These are phyloP conservation scores for Fusarium subtropicale DNA, from an alignment of 2,329 filamentous ascomycete species.

Conservation along the genomic window DNA sequence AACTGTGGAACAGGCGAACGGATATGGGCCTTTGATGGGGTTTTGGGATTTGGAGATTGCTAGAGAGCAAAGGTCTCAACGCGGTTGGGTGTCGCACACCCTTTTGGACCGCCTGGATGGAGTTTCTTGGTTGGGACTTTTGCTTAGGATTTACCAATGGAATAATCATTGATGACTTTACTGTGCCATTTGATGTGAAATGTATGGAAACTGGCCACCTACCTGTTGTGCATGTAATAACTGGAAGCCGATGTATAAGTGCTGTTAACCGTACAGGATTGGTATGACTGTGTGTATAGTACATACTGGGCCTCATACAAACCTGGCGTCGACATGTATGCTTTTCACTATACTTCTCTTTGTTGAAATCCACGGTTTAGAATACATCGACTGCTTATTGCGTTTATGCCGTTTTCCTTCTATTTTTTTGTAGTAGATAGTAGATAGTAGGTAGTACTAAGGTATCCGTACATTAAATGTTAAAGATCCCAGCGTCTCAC, in stretches of 20 bases:
- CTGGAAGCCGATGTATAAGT: not conserved
- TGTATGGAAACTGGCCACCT: not conserved
- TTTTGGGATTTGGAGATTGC: slow-evolving; percentile 12
- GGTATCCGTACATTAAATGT: not conserved
- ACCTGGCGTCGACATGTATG: not conserved
- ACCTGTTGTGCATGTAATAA: not conserved
- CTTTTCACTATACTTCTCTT: not conserved
- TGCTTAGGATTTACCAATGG: slow-evolving; percentile 33
- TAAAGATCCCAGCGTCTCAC: slow-evolving; percentile 11
- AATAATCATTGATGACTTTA: slow-evolving; percentile 25
- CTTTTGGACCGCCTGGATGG: slow-evolving; percentile 27
- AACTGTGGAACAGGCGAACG: slow-evolving; percentile 14
- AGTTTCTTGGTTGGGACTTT: slow-evolving; percentile 36
- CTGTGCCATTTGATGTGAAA: not conserved
- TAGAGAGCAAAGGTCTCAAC: slow-evolving; percentile 40
- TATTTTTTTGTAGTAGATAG: no score
- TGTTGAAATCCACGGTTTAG: no score
- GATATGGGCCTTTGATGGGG: slow-evolving; percentile 6
- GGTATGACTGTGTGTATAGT: no score
- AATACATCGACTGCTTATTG: not conserved
- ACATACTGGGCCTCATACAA: not conserved
- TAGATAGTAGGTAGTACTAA: no score
- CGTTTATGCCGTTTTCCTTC: not conserved
- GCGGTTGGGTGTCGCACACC: slow-evolving; percentile 24
- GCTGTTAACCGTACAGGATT: not conserved